phyloP scores from a whole-genome alignment of 176 grass and related monocot genomes.

The Eremochloa ophiuroides region DNA sequence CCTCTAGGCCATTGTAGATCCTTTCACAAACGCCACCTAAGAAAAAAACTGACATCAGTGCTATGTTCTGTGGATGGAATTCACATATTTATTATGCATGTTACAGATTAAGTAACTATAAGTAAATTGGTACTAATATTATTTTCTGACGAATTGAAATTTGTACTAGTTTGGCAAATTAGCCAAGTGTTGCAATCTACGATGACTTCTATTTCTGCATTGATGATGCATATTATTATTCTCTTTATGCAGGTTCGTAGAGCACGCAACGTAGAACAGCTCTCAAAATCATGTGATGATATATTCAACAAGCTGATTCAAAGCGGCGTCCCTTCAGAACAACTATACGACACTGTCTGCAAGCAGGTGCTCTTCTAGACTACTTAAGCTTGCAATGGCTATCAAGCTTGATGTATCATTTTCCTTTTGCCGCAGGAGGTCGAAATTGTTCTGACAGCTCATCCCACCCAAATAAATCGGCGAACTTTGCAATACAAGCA shows the following conservation, averaged over 20 bases:
- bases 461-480: constrained; percentile 96
- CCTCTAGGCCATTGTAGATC: no score
- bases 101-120: background rate
- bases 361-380: constrained; percentile 50
- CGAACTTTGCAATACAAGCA: constrained; percentile 90
- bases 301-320: constrained; percentile 86
- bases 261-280: constrained; percentile 36
- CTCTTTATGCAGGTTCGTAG: constrained; percentile 52
- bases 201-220: background rate
- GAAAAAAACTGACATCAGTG: background rate
- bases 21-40: no score
- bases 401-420: background rate
- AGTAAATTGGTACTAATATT: background rate
- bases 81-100: background rate
- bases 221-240: background rate
- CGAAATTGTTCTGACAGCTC: constrained; percentile 94
- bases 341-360: constrained; percentile 80
- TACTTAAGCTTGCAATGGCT: background rate
- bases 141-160: background rate
- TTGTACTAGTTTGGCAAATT: background rate
- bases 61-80: background rate
- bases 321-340: constrained; percentile 53
- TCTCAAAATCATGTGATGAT: constrained; percentile 84
- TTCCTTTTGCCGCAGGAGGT: constrained; percentile 49
- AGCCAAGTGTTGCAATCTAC: background rate